Percentiles rank a stretch among this genome's conserved stretches.
These are phyloP conservation scores for Dissoconium aciculare DNA, from an alignment of 2,329 filamentous ascomycete genomes.

Conservation along the genomic window DNA sequence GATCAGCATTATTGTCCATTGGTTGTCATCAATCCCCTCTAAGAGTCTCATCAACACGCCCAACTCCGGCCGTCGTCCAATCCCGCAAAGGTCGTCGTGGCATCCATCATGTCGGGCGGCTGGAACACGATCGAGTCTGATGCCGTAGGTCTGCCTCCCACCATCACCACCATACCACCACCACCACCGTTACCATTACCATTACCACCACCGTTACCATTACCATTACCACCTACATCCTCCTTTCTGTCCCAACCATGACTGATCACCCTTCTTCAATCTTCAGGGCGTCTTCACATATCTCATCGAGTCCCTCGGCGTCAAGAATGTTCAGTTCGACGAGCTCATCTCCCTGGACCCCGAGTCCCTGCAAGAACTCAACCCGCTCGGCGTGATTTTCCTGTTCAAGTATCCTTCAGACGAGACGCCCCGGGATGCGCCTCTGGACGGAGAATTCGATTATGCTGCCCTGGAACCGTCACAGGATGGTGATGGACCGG, in stretches of 20 bases:
- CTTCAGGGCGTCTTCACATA: slow-evolving; percentile 93
- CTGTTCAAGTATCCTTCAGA: slow-evolving; percentile 91
- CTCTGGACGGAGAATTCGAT: slow-evolving; percentile 73
- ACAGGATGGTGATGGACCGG: slow-evolving; percentile 26
- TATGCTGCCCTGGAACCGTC: slow-evolving; percentile 47
- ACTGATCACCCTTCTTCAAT: too few relatives aligned
- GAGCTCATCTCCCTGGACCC: slow-evolving; percentile 83
- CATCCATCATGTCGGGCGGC: slow-evolving; percentile 51
- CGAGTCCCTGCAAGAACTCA: slow-evolving; percentile 50
- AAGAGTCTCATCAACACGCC: too few relatives aligned
- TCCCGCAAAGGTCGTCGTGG: too few relatives aligned
- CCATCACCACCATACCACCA: slow-evolving; percentile 1
- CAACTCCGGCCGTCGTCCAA: too few relatives aligned
- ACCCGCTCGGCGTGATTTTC: slow-evolving; percentile 67
- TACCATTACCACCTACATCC: not conserved
- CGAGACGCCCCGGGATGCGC: slow-evolving; percentile 44
- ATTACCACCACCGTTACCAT: not conserved
- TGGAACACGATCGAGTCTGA: slow-evolving; percentile 99
- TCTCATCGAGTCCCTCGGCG: slow-evolving; percentile 80
- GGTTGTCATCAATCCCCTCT: too few relatives aligned
- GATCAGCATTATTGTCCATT: too few relatives aligned
- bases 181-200: slow-evolving; percentile 4
- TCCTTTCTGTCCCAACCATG: not conserved
- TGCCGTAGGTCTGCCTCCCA: slow-evolving; percentile 47
- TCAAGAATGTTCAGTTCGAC: slow-evolving; percentile 90